phyloP scores from a whole-genome alignment of 148 eudicot genomes.

The Mesembryanthemum crystallinum region DNA sequence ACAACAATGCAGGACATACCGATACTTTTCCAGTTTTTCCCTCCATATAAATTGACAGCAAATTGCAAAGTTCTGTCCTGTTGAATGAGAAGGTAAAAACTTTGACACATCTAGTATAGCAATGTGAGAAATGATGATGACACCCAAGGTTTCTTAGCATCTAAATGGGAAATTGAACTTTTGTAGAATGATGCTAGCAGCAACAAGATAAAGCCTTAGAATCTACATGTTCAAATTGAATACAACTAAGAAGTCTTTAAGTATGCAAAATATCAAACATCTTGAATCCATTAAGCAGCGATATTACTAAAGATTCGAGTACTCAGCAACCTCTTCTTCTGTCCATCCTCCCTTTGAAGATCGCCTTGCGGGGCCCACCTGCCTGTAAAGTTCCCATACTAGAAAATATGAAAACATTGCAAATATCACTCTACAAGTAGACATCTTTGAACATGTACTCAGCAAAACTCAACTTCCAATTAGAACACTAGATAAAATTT shows the following conservation, averaged over 20 bases:
- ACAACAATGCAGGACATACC: conserved; percentile 30
- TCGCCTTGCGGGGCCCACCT: conserved; percentile 65
- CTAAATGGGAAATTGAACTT: too few species aligned
- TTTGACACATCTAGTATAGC: too few species aligned
- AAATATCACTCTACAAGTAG: neutral
- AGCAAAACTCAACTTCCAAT: neutral
- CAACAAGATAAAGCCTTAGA: neutral
- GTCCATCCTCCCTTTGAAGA: conserved; percentile 84
- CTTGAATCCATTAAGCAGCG: neutral
- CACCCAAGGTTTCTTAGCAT: too few species aligned
- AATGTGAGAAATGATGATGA: too few species aligned
- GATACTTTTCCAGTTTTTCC: conserved; percentile 76
- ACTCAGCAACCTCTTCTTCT: conserved; percentile 55
- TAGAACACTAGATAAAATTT: neutral
- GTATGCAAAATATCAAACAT: neutral
- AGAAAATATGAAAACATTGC: neutral
- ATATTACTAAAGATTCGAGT: too few species aligned
- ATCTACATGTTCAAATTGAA: neutral
- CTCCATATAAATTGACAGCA: conserved; percentile 63
- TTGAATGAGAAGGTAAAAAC: neutral
- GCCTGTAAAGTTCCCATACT: neutral
- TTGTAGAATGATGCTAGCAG: too few species aligned
- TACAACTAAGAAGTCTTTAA: neutral
- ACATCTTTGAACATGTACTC: neutral
- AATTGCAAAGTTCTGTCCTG: conserved; percentile 57